These are phyloP conservation scores for Gastrodia elata DNA, from an alignment of 106 monocot genomes.

Conservation along the genomic window DNA sequence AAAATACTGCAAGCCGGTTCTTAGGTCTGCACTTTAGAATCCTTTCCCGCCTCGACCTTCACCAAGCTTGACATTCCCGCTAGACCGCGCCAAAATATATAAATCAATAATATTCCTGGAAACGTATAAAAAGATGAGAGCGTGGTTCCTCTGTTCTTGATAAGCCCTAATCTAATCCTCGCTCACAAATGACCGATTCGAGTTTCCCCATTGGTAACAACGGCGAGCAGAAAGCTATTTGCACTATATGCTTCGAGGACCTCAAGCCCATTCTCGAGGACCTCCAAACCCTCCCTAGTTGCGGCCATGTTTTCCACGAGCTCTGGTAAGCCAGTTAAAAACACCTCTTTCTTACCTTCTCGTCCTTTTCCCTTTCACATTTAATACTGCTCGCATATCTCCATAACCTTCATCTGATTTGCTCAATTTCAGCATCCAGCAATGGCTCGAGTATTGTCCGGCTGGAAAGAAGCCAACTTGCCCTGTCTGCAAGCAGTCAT, in stretches of 20 bases:
- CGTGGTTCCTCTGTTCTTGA: not conserved
- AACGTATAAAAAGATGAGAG: too few relatives aligned
- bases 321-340: slow-evolving; percentile 43
- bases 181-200: not conserved
- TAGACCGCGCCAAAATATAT: too few relatives aligned
- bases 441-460: slow-evolving; percentile 95
- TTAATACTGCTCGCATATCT: not conserved
- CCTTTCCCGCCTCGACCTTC: too few relatives aligned
- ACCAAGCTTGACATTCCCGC: too few relatives aligned
- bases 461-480: slow-evolving; percentile 68
- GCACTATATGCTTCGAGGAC: slow-evolving; percentile 96
- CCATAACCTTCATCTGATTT: not conserved
- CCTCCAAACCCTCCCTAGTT: slow-evolving; percentile 72
- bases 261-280: slow-evolving; percentile 60
- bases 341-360: not conserved
- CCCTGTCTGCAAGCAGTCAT: slow-evolving; percentile 94
- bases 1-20: too few relatives aligned
- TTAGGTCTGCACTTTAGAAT: too few relatives aligned
- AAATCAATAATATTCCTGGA: too few relatives aligned
- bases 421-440: slow-evolving; percentile 52
- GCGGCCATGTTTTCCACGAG: slow-evolving; percentile 97
- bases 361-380: not conserved
- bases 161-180: not conserved
- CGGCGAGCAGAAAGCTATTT: slow-evolving; percentile 40
- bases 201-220: not conserved